phyloP scores from a whole-genome alignment of 805 yeast genomes.

The Metschnikowia corniflorae region DNA sequence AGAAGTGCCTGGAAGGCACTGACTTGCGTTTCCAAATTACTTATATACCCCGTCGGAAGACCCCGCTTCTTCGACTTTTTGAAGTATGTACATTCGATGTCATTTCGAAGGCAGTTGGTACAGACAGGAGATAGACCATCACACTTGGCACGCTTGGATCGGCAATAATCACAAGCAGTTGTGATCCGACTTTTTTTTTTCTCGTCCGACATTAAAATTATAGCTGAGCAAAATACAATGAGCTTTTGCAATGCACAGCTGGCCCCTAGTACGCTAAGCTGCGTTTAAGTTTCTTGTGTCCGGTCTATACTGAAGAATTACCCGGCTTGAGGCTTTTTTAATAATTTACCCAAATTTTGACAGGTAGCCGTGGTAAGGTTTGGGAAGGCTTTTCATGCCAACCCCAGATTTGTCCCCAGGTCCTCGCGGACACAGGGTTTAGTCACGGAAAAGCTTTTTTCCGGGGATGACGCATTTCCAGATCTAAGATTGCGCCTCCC shows the following conservation, averaged over 20 bases:
- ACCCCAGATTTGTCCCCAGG: conserved; percentile 2
- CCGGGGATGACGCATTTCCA: not conserved
- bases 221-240: too few species aligned
- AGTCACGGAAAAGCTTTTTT: conserved; percentile 3
- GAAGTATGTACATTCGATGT: conserved; percentile 18
- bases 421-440: conserved; percentile 1
- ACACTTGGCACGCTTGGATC: conserved; percentile 23
- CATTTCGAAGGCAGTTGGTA: conserved; percentile 16
- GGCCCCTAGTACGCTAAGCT: too few species aligned
- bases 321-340: too few species aligned
- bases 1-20: conserved; percentile 17
- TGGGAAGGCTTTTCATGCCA: not conserved
- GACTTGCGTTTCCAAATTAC: conserved; percentile 20
- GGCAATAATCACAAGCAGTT: conserved; percentile 25
- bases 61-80: conserved; percentile 20
- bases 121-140: conserved; percentile 22
- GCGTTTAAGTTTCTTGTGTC: too few species aligned
- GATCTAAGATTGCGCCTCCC: too few species aligned
- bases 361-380: too few species aligned
- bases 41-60: conserved; percentile 22
- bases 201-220: conserved; percentile 4
- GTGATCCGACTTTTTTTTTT: conserved; percentile 18
- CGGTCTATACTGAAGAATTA: too few species aligned
- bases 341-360: too few species aligned
- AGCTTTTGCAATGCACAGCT: too few species aligned